Percentiles rank a stretch among this genome's conserved stretches.
phyloP scores from a whole-genome alignment of 2,329 filamentous ascomycete species.

The Ophioceras dolichostomum region DNA sequence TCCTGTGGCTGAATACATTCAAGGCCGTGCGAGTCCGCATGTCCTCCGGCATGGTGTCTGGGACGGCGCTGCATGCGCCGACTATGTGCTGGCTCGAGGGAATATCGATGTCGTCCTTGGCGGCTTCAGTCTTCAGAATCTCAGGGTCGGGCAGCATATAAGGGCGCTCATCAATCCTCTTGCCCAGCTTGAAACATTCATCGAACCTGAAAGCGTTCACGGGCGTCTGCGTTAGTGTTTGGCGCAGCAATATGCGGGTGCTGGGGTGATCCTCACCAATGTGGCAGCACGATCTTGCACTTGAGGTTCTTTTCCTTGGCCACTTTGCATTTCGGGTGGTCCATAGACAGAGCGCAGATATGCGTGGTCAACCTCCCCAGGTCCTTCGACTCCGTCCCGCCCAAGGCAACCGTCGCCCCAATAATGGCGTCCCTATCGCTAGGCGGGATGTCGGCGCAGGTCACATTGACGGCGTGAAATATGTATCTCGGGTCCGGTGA shows the following conservation, averaged over 20 bases:
- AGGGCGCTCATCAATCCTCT: constrained; percentile 77
- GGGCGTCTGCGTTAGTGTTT: neutral
- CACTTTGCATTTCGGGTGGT: constrained; percentile 57
- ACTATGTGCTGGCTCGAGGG: constrained; percentile 48
- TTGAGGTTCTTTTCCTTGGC: constrained; percentile 53
- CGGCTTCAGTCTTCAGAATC: constrained; percentile 42
- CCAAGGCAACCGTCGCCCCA: constrained; percentile 79
- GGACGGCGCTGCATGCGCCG: constrained; percentile 47
- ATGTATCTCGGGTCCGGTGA: constrained; percentile 87
- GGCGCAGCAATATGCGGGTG: neutral
- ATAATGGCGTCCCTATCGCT: constrained; percentile 87
- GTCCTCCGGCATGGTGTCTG: constrained; percentile 19
- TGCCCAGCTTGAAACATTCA: constrained; percentile 86
- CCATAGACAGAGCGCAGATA: constrained; percentile 68
- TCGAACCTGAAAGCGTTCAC: constrained; percentile 61
- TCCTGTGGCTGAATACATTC: constrained; percentile 65
- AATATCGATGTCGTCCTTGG: constrained; percentile 17
- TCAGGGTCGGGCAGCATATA: constrained; percentile 81
- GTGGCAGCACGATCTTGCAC: constrained; percentile 78
- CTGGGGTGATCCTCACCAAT: constrained; percentile 44
- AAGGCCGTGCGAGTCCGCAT: constrained; percentile 47
- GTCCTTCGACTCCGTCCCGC: constrained; percentile 64
- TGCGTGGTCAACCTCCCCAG: constrained; percentile 72
- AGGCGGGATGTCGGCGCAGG: constrained; percentile 71
- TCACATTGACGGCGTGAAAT: constrained; percentile 72